Evolutionary conservation across 176 grass and related monocot genomes (phyloP).

Genomic region (Aegilops speltoides): DNA sequence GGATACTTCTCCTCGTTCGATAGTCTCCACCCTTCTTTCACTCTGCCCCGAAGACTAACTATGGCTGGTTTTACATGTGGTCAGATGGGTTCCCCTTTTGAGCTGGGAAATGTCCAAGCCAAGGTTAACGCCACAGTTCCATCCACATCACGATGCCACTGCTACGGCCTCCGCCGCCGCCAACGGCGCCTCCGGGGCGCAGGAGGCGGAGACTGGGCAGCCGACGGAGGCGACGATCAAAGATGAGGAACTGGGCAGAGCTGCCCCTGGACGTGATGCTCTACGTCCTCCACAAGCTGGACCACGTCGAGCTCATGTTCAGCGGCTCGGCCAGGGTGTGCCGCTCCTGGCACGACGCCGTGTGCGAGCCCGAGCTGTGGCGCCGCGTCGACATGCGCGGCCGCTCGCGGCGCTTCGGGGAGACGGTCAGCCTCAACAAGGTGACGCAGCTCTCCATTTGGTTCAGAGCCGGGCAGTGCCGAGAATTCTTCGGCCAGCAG

Average conservation of each 20-base stretch:
- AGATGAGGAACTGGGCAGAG: not conserved
- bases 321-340: not conserved
- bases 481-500: not conserved
- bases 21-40: no score
- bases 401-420: not conserved
- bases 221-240: not conserved
- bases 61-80: no score
- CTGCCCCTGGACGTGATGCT: not conserved
- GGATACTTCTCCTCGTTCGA: no score
- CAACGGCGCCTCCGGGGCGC: not conserved
- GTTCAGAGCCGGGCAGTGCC: not conserved
- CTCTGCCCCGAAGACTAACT: no score
- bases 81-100: no score
- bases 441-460: not conserved
- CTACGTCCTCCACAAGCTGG: conserved; percentile 7
- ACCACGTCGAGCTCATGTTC: not conserved
- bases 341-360: conserved; percentile 1
- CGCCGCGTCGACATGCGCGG: not conserved
- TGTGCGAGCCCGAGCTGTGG: not conserved
- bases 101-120: no score
- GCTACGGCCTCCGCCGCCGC: not conserved
- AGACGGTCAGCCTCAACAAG: not conserved
- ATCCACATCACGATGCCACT: not conserved
- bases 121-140: not conserved
- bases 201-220: not conserved